Evolutionary conservation across 257 asterid genomes (phyloP).

Genomic region (Nicotiana tabacum): DNA sequence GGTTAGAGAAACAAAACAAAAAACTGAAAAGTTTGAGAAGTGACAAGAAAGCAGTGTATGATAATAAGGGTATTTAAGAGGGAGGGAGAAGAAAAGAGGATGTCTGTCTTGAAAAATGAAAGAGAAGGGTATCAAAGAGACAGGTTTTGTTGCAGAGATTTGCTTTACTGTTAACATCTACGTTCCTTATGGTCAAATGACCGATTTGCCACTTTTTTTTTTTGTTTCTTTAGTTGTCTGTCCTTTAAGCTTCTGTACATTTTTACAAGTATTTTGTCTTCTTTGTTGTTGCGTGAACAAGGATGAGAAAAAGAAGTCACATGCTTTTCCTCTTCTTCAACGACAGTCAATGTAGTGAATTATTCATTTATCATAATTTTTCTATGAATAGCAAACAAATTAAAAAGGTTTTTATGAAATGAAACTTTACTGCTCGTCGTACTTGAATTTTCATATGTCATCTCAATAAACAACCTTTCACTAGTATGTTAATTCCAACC

Average conservation of each 20-base stretch:
- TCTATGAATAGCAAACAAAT: not conserved
- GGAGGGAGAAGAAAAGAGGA: conserved; percentile 18
- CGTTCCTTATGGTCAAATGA: conserved; percentile 14
- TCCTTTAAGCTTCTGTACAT: not conserved
- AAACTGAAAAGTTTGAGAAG: not conserved
- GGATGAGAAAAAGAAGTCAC: not conserved
- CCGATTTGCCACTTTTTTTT: not conserved
- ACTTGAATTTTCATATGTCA: not conserved
- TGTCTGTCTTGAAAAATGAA: conserved; percentile 44
- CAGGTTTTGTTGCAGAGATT: conserved; percentile 36
- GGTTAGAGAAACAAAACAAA: not conserved
- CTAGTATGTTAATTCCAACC: not conserved
- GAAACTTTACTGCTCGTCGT: not conserved
- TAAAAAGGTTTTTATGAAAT: not conserved
- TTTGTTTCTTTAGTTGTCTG: not conserved
- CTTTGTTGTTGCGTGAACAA: not conserved
- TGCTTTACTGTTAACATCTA: conserved; percentile 30
- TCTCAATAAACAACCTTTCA: not conserved
- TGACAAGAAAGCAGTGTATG: not conserved
- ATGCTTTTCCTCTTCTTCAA: not conserved
- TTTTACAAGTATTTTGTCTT: not conserved
- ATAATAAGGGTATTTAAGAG: not conserved
- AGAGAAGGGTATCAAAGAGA: conserved; percentile 25
- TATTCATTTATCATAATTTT: not conserved
- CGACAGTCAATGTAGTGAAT: not conserved